phyloP scores from a whole-genome alignment of 108 stramenopile species.

The Pseudonitzschia delicatissima region DNA sequence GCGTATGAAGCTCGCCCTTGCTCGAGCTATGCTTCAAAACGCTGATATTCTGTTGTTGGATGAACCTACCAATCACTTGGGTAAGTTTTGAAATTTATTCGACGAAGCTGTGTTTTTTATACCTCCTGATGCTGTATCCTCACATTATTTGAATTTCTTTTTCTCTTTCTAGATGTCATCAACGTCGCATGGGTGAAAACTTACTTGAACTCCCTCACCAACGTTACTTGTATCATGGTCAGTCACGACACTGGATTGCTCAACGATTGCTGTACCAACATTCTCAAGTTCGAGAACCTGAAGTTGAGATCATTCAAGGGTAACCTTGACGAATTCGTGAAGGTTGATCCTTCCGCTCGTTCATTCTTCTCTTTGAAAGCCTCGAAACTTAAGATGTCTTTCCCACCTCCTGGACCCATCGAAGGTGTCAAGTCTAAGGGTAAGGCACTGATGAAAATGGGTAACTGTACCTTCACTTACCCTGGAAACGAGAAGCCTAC shows the following conservation, averaged over 20 bases:
- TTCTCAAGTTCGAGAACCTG: slow-evolving; percentile 96
- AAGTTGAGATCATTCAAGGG: slow-evolving; percentile 97
- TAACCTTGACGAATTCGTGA: slow-evolving; percentile 98
- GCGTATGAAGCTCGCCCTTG: slow-evolving; percentile 99
- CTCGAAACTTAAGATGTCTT: slow-evolving; percentile 94
- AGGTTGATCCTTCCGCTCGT: slow-evolving; percentile 93
- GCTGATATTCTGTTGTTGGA: slow-evolving; percentile 95
- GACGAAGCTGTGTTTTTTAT: too few relatives aligned
- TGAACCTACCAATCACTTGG: slow-evolving; percentile 98
- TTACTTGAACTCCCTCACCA: slow-evolving; percentile 94
- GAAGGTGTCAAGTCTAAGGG: slow-evolving; percentile 99
- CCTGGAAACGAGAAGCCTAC: slow-evolving; percentile 92
- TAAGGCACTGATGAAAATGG: slow-evolving; percentile 99
- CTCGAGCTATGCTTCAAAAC: slow-evolving; percentile 98
- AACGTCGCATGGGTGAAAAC: slow-evolving; percentile 99
- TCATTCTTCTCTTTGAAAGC: slow-evolving; percentile 94
- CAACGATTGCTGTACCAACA: slow-evolving; percentile 99
- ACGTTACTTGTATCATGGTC: slow-evolving; percentile 98
- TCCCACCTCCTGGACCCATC: slow-evolving; percentile 95
- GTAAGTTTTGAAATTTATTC: too few relatives aligned
- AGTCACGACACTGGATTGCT: slow-evolving; percentile 99
- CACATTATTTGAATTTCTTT: not conserved
- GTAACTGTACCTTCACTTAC: slow-evolving; percentile 97
- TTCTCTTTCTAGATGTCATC: slow-evolving; percentile 84
- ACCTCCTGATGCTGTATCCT: too few relatives aligned